Evolutionary conservation across 2,329 filamentous ascomycete species (phyloP).

Genomic region (Trichoderma sp.): DNA sequence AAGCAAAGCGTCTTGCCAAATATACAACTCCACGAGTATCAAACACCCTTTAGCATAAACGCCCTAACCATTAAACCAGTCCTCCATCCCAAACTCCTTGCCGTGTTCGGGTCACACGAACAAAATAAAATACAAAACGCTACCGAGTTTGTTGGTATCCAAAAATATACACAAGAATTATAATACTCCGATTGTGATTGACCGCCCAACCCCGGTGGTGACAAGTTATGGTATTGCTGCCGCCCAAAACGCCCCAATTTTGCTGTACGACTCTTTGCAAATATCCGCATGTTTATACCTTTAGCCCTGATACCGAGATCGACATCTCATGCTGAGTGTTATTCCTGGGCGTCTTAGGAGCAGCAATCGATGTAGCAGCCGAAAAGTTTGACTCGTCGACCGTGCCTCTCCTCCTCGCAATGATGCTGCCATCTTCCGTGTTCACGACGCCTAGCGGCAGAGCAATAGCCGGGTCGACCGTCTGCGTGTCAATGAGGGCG

Average conservation of each 20-base stretch:
- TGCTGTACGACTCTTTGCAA: background rate
- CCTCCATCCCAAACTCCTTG: background rate
- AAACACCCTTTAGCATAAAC: background rate
- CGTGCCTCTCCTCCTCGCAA: background rate
- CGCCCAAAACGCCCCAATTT: background rate
- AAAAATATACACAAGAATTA: background rate
- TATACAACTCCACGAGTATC: background rate
- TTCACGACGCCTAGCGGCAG: slow-evolving; percentile 12
- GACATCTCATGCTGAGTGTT: slow-evolving; percentile 11
- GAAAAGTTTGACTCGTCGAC: slow-evolving; percentile 16
- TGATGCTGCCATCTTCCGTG: slow-evolving; percentile 4
- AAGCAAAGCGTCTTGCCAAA: background rate
- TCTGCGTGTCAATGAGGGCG: slow-evolving; percentile 24
- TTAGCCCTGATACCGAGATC: background rate
- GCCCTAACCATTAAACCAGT: background rate
- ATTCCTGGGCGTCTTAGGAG: background rate
- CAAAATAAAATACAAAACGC: background rate
- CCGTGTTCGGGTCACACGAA: background rate
- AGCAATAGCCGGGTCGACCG: background rate
- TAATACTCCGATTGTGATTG: background rate
- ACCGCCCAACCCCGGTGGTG: background rate
- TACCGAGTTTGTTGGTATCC: background rate
- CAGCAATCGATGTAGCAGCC: background rate
- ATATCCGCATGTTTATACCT: background rate
- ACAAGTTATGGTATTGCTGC: background rate